Base-by-base conservation (phyloP, 1,284 basidiomycete genomes). In the Ustilago nuda region DNA sequence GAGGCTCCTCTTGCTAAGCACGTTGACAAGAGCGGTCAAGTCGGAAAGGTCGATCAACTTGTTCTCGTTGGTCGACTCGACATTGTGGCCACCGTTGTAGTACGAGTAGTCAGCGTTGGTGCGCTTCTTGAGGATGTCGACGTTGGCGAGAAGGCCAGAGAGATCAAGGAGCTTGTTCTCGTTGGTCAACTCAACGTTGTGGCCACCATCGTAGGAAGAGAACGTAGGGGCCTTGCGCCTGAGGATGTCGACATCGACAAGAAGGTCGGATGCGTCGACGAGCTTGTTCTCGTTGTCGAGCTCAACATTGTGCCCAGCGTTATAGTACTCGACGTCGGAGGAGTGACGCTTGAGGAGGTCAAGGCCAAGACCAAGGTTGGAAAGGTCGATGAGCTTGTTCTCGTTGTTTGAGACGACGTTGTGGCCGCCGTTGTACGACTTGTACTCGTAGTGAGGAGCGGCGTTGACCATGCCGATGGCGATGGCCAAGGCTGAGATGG, bases 351-450 rank as follows among this genome's bases (percentile, higher is more conserved):
- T 70, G 46, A 77, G 70, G 11, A 77, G 15, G 66, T 63, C 45
- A 19, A 73, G 17, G 36, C 43, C 51, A 27, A 57, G 43, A 52
- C 39, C 50, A 41, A 77, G 74, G 32, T 55, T 60, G 8, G 70
- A 72, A 19, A 73, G 70, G 33, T 77, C 74, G 57, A 77, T 19
- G n/a, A 66, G 59, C 66, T 69, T 70, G 74, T 77, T 77, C 63
- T 77, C 66, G 74, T 77, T 77, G n/a, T n/a, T n/a, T n/a, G n/a
- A n/a, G n/a, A n/a, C n/a, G n/a, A n/a, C n/a, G n/a, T n/a, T n/a
- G n/a, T n/a, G 69, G 13, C 73, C 65, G 35, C 56, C 73, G 72
- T 74, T 70, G 63, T 66, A 70, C 46, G 58, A 69, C 57, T 59
- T 53, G 64, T 45, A 48, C 48, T 58, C 45, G 61, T 37, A 56